Conservation (phyloP, 768 basidiomycete genomes). For the Hydnum rufescens region DNA sequence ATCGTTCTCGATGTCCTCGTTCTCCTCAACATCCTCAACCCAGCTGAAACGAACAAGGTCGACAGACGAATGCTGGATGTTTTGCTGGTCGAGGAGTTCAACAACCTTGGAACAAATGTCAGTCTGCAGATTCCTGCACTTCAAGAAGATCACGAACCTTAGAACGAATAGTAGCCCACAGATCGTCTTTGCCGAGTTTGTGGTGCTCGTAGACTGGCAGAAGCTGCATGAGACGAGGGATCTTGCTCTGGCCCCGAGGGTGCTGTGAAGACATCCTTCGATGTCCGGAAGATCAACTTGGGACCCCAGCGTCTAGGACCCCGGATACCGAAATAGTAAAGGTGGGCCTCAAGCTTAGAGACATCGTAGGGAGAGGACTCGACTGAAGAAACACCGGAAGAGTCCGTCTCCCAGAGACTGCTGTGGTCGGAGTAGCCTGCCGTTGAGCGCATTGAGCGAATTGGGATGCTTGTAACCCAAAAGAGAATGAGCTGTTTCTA, state of each 20-base stretch:
- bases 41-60: constrained; percentile 3
- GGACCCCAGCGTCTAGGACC: constrained; percentile 17
- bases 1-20: neutral
- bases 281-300: constrained; percentile 21
- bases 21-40: neutral
- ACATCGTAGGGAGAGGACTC: too few species aligned
- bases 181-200: constrained; percentile 16
- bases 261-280: constrained; percentile 16
- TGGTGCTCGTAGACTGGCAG: constrained; percentile 15
- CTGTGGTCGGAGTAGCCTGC: too few species aligned
- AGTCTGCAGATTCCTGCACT: constrained; percentile 16
- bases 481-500: too few species aligned
- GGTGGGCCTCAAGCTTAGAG: constrained; percentile 16
- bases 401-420: too few species aligned
- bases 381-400: too few species aligned
- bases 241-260: constrained; percentile 19
- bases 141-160: constrained; percentile 20
- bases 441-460: too few species aligned
- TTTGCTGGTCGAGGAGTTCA: constrained; percentile 3
- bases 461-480: too few species aligned
- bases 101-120: constrained; percentile 20
- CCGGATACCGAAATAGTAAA: constrained; percentile 19
- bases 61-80: neutral
- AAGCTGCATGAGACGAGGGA: constrained; percentile 17
- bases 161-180: constrained; percentile 19